Evolutionary conservation across 2,329 filamentous ascomycete species (phyloP).

Genomic region (Apiospora phragmitis): DNA sequence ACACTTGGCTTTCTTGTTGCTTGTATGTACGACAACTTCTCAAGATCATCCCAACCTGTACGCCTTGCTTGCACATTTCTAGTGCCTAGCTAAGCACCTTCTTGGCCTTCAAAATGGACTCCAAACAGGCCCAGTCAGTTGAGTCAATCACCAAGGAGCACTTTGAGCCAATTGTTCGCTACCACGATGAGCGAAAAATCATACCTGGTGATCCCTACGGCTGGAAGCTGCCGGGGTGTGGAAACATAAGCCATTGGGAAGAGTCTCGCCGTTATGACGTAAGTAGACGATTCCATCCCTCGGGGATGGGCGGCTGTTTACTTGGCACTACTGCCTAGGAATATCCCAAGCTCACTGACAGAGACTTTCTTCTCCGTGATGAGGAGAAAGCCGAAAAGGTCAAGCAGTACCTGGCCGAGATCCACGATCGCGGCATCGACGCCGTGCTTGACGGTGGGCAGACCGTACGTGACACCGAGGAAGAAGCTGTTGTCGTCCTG

Average conservation of each 20-base stretch:
- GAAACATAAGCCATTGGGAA: background rate
- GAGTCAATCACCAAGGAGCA: background rate
- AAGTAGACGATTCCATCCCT: background rate
- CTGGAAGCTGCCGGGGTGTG: background rate
- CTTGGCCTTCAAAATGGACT: background rate
- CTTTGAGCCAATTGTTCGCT: background rate
- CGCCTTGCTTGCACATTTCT: background rate
- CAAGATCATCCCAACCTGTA: background rate
- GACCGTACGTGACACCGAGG: background rate
- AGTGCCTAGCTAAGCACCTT: background rate
- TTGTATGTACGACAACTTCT: background rate
- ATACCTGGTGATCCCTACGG: background rate
- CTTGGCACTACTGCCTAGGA: background rate
- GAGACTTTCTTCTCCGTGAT: background rate
- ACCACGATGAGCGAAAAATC: background rate
- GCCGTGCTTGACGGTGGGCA: background rate
- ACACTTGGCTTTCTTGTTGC: background rate
- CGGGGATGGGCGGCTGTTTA: background rate
- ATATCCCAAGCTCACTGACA: background rate
- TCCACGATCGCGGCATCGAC: background rate
- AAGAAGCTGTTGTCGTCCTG: background rate
- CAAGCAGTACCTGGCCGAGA: background rate
- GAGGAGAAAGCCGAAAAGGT: background rate
- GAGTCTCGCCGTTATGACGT: background rate
- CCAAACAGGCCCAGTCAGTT: background rate